Conservation (phyloP, 140 eudicot species). For the Flaveria floridana region DNA sequence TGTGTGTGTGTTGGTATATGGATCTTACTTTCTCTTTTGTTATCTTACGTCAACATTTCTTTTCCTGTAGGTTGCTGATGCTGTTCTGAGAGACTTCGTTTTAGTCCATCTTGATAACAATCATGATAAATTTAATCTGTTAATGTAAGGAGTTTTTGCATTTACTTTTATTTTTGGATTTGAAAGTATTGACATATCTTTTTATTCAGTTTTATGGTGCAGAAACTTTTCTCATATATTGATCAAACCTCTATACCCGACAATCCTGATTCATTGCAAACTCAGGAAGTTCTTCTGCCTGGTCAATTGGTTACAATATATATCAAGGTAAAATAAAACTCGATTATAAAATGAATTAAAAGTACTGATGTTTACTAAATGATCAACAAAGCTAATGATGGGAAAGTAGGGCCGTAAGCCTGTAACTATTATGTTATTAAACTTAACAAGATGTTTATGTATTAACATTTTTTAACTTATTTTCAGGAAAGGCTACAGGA, state of each 20-base stretch:
- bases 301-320: slow-evolving; percentile 80
- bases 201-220: slow-evolving; percentile 73
- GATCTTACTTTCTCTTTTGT: background rate
- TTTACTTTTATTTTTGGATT: background rate
- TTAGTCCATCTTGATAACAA: slow-evolving; percentile 87
- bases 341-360: background rate
- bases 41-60: background rate
- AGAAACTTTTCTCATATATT: slow-evolving; percentile 81
- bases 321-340: slow-evolving; percentile 57
- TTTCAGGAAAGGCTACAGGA: slow-evolving; percentile 78
- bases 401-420: background rate
- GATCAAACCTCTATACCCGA: slow-evolving; percentile 94
- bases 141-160: slow-evolving; percentile 56
- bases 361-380: background rate
- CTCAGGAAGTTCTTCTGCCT: slow-evolving; percentile 83
- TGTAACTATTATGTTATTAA: background rate
- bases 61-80: slow-evolving; percentile 67
- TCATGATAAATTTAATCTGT: slow-evolving; percentile 82
- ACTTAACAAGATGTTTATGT: background rate
- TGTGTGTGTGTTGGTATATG: background rate
- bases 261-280: slow-evolving; percentile 87
- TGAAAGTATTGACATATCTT: slow-evolving; percentile 12
- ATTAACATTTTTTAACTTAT: slow-evolving; percentile 12
- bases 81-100: slow-evolving; percentile 70
- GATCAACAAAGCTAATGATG: background rate